Conservation (phyloP, 2,329 filamentous ascomycete genomes). For the Xylaria sp. region DNA sequence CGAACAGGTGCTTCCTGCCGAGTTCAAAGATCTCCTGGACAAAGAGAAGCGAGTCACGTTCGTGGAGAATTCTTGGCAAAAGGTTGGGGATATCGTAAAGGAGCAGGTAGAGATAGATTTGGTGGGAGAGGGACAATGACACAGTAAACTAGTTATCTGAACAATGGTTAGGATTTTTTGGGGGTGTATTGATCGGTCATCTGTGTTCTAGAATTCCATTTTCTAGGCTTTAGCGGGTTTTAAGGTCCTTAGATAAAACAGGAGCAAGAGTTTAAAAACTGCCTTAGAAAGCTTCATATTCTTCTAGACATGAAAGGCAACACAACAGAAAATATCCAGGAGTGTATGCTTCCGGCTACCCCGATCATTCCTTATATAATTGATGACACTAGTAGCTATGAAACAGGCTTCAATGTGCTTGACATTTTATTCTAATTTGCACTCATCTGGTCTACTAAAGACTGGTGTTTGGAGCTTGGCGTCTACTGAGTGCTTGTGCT, state of each 20-base stretch:
- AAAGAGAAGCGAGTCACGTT: slow-evolving; percentile 78
- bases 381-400: too few relatives aligned
- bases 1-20: slow-evolving; percentile 77
- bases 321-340: neutral
- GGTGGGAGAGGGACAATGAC: slow-evolving; percentile 46
- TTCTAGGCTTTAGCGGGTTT: neutral
- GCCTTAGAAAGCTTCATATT: neutral
- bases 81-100: slow-evolving; percentile 79
- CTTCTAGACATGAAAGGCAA: neutral
- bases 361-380: too few relatives aligned
- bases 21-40: slow-evolving; percentile 82
- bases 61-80: slow-evolving; percentile 77
- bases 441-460: too few relatives aligned
- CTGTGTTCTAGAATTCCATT: neutral
- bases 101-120: slow-evolving; percentile 76
- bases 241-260: neutral
- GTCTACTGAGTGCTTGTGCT: too few relatives aligned
- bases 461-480: too few relatives aligned
- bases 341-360: too few relatives aligned
- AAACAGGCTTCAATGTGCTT: too few relatives aligned
- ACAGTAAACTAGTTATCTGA: neutral
- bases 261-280: neutral
- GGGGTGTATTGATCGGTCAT: neutral
- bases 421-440: too few relatives aligned
- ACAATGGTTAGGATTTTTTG: neutral